phyloP scores from a whole-genome alignment of 805 yeast species.

The Pichia thaimueangensis region DNA sequence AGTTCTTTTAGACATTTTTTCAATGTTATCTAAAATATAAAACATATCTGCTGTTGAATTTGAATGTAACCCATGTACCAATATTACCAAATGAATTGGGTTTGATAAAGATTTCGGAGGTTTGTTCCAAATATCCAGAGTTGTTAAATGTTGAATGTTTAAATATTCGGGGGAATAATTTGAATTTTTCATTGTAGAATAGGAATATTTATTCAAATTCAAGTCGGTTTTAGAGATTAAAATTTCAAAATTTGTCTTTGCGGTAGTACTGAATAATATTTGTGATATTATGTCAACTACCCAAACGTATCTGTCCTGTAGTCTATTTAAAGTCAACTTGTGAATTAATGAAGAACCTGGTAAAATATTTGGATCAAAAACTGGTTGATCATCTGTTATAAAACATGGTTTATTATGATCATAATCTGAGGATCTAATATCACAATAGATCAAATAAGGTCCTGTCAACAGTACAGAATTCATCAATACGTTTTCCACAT shows the following conservation, averaged over 20 bases:
- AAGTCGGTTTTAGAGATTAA: constrained; percentile 43
- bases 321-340: constrained; percentile 58
- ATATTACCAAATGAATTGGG: constrained; percentile 75
- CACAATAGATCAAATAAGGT: constrained; percentile 81
- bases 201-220: constrained; percentile 26
- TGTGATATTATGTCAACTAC: constrained; percentile 76
- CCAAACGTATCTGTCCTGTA: constrained; percentile 63
- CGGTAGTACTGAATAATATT: constrained; percentile 61
- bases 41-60: constrained; percentile 88
- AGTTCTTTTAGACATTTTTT: constrained; percentile 34
- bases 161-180: constrained; percentile 21
- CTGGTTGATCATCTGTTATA: constrained; percentile 73
- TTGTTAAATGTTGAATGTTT: constrained; percentile 47
- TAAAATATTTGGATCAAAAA: constrained; percentile 61
- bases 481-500: constrained; percentile 63
- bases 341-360: constrained; percentile 60
- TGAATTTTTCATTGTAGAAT: constrained; percentile 24
- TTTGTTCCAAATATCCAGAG: constrained; percentile 68
- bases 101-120: constrained; percentile 44
- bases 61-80: constrained; percentile 91
- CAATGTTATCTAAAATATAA: constrained; percentile 75
- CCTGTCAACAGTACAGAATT: constrained; percentile 86
- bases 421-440: constrained; percentile 65
- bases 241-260: constrained; percentile 63
- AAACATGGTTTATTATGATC: constrained; percentile 45